These are phyloP conservation scores for Claviceps maximensis DNA, from an alignment of 2,329 filamentous ascomycete species.

Conservation along the genomic window DNA sequence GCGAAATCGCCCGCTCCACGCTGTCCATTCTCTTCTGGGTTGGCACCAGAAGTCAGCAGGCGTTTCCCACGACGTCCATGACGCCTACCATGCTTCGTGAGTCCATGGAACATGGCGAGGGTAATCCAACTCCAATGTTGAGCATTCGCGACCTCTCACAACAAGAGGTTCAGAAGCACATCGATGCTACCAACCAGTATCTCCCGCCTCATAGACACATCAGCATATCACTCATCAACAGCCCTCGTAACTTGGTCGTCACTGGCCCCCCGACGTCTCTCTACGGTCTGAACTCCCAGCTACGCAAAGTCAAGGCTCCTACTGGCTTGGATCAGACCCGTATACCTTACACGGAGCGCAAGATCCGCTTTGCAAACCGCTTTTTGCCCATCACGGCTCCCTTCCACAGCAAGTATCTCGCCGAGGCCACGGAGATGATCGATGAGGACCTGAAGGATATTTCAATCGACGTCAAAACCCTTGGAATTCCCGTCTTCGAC, in stretches of 20 bases:
- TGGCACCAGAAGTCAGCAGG: conserved; percentile 89
- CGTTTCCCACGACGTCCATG: conserved; percentile 88
- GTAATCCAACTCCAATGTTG: conserved; percentile 91
- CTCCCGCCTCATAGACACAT: conserved; percentile 87
- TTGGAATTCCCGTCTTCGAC: conserved; percentile 79
- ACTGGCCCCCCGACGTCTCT: conserved; percentile 92
- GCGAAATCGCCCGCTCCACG: conserved; percentile 63
- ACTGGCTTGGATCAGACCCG: conserved; percentile 95
- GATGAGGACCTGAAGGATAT: conserved; percentile 79
- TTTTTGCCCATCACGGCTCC: conserved; percentile 96
- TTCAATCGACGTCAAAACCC: conserved; percentile 55
- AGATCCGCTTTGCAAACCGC: conserved; percentile 90
- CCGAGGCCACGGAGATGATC: conserved; percentile 68
- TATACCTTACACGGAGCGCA: conserved; percentile 88
- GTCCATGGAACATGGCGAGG: conserved; percentile 87
- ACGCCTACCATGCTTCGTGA: conserved; percentile 84
- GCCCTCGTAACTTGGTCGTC: conserved; percentile 90
- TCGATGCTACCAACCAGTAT: conserved; percentile 94
- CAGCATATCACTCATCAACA: conserved; percentile 90
- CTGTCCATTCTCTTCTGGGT: conserved; percentile 98
- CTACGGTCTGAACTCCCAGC: conserved; percentile 86
- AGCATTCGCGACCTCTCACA: conserved; percentile 89
- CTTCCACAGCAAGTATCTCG: conserved; percentile 93
- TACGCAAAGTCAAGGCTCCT: conserved; percentile 93
- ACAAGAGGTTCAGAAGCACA: conserved; percentile 85